These are phyloP conservation scores for Aschersonia sp. DNA, from an alignment of 2,329 filamentous ascomycete species.

Conservation along the genomic window DNA sequence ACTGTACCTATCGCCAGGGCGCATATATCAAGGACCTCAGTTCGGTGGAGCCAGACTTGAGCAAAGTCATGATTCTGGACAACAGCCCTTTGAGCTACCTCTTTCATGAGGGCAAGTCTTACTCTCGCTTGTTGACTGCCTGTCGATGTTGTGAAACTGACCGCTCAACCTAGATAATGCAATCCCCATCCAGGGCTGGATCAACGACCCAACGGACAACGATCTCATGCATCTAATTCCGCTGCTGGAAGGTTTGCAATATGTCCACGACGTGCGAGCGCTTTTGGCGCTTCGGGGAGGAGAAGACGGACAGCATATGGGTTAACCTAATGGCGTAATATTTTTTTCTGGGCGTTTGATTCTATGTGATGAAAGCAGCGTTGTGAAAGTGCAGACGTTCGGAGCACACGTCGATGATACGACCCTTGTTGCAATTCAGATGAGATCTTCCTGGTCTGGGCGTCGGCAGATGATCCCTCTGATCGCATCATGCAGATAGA, in stretches of 20 bases:
- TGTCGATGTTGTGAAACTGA: not conserved
- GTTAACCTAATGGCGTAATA: constrained; percentile 9
- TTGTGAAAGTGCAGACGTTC: not conserved
- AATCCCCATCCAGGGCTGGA: constrained; percentile 98
- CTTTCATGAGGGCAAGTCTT: constrained; percentile 77
- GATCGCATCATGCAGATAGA: too few relatives aligned
- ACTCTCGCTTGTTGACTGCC: not conserved
- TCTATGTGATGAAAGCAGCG: constrained; percentile 1
- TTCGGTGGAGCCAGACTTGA: constrained; percentile 89
- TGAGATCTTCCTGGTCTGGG: too few relatives aligned
- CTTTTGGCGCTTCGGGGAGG: constrained; percentile 79
- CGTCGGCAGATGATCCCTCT: too few relatives aligned
- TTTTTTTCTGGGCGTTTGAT: constrained; percentile 4
- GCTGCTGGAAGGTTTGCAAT: constrained; percentile 84
- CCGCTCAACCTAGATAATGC: constrained; percentile 61
- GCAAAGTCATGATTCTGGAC: constrained; percentile 97
- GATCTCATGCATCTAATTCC: constrained; percentile 88
- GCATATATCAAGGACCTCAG: constrained; percentile 97
- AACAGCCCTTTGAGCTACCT: constrained; percentile 97
- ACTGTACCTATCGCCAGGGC: constrained; percentile 89
- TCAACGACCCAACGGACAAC: constrained; percentile 94
- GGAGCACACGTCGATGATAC: too few relatives aligned
- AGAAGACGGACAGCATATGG: constrained; percentile 54
- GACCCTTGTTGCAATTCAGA: too few relatives aligned
- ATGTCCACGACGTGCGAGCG: constrained; percentile 89